A percentile compares a stretch with the other conserved stretches of the same genome.
Evolutionary conservation across 208 protist genomes (phyloP).

Genomic region (Leptomonas pyrrhocoris): DNA sequence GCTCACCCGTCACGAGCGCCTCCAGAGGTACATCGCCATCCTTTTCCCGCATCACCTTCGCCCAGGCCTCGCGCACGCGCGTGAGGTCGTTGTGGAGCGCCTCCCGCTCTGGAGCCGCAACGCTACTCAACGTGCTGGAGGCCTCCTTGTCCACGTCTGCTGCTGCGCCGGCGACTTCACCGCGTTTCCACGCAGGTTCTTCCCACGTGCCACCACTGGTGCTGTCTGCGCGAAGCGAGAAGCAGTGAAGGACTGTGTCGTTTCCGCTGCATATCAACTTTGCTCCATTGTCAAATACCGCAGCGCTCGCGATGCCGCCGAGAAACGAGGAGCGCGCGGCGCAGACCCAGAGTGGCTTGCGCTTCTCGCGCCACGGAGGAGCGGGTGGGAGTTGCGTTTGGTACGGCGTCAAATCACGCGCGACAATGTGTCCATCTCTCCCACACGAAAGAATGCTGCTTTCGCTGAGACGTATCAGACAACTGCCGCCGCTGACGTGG

Average conservation of each 20-base stretch:
- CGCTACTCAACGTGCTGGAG: neutral
- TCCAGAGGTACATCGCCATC: conserved; percentile 56
- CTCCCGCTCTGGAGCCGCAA: conserved; percentile 6
- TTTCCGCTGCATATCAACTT: conserved; percentile 28
- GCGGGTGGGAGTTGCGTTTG: conserved; percentile 57
- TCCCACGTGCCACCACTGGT: conserved; percentile 36
- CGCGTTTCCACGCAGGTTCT: conserved; percentile 42
- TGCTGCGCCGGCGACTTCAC: neutral
- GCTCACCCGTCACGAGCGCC: conserved; percentile 62
- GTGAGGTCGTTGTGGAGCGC: conserved; percentile 25
- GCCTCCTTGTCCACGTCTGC: neutral
- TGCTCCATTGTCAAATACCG: conserved; percentile 21
- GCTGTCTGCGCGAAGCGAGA: conserved; percentile 14
- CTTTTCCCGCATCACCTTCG: conserved; percentile 39
- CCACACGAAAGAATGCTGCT: conserved; percentile 63
- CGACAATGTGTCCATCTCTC: conserved; percentile 59
- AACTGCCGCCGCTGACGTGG: conserved; percentile 68
- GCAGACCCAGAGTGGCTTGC: conserved; percentile 48
- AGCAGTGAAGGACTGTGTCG: conserved; percentile 30
- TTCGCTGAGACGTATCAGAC: conserved; percentile 42
- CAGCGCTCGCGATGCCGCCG: conserved; percentile 50
- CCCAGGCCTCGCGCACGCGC: conserved; percentile 53
- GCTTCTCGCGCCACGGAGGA: conserved; percentile 84
- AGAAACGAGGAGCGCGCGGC: conserved; percentile 47
- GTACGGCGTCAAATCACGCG: conserved; percentile 76